Base-by-base conservation (phyloP, 73 alveolate species). In the Breviolum minutum region DNA sequence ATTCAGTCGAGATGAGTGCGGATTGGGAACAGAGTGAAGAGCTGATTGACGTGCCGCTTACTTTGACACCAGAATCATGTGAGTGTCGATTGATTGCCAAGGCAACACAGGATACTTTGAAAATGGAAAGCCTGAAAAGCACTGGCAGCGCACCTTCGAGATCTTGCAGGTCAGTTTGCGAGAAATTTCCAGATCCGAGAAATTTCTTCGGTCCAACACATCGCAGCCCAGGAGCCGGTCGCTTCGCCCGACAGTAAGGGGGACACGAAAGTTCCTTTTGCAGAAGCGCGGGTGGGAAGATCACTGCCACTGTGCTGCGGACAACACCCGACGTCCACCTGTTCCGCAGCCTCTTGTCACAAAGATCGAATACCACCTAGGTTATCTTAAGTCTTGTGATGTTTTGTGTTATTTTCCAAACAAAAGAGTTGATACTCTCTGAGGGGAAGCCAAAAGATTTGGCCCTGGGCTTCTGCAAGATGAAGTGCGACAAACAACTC, bases 51-150 rank as follows among this genome's bases (percentile, higher is more conserved):
- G 1, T 22, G 77, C 17, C 77, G 17, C 77, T 68, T 68, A 22
- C 24, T 68, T 40, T 40, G 54, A 40, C 54, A 40, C 54, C 54
- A 40, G 54, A 40, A 40, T 40, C 54, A 40, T 40, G 54, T 40
- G 0, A 3, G 54, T 40, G 54, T 40, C 54, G n/a, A 17, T 68
- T 4, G 83, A 73, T 24, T 32, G n/a, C 83, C 32, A 40, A 83
- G 92, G 92, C 54, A 89, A 89, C 96, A 89, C 96, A 13, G 96
- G 96, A n/a, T 89, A 89, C 76, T 89, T 89, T 22, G 96, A 89
- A 76, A 89, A 89, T 74, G 69, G 87, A 22, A 81, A 81, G 29
- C 96, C 83, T 13, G 96, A 89, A 29, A 69, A 69, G 87, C 96
- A 89, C 20, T 89, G 96, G 96, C 96, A 89, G 76, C 77, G 96